Evolutionary conservation across 1,284 basidiomycete species (phyloP), one percentile per base, ranked within the genome.

Genomic region (Sporisorium exsertum): DNA sequence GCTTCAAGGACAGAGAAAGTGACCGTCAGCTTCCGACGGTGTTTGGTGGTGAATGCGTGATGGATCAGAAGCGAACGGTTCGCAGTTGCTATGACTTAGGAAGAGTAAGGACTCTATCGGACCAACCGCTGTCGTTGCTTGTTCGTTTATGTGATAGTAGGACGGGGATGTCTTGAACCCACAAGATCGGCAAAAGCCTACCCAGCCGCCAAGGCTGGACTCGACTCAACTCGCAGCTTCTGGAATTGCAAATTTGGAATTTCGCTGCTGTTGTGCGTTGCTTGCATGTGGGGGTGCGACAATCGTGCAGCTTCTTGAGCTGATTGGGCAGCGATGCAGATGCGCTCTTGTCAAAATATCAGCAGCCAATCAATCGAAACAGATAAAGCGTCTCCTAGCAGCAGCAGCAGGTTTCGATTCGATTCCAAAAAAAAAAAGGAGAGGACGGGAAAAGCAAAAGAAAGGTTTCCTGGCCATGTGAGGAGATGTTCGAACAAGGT

Each of bases 251-350:
- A 35, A 35, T 35, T 46, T 46, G 45, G 45, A 46, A n/a, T n/a
- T 26, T 46, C 26, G 29, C 29, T 10, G 5, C 24, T 24, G 13
- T 13, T 26, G n/a, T 5, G 22, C 18, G 3, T 18, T 20, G 27
- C 3, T n/a, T 33, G 45, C 18, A 43, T 63, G 61, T 52, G 61
- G 62, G 63, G 63, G 32, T 64, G n/a, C 43, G 16, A 15, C 37
- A 32, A 33, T 20, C 47, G 35, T 40, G 53, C 53, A 43, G 53
- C 42, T 32, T 22, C 32, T 18, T 20, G 18, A 15, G 35, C 35
- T 65, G 56, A 65, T 58, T 65, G 63, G 63, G 42, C 27, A 18
- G 42, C 58, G 58, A 56, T 46, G 42, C n/a, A n/a, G 12, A 5
- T 18, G 37, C 37, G 15, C 37, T 40, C 37, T n/a, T n/a, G 15